phyloP scores from a whole-genome alignment of 2,329 filamentous ascomycete genomes.

The Fusarium lateritium region DNA sequence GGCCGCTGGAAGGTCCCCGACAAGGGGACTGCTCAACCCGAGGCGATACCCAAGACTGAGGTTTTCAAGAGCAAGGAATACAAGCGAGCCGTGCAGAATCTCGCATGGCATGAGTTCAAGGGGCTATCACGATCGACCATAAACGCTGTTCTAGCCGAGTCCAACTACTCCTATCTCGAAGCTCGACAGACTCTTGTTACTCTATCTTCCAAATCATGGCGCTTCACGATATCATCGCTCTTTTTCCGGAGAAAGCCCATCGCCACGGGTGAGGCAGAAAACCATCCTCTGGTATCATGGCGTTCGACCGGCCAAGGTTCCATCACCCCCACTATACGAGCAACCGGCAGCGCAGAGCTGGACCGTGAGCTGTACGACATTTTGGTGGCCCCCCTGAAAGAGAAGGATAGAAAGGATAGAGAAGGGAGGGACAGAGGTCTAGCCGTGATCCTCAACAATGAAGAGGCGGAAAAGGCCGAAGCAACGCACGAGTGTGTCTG shows the following conservation, averaged over 20 bases:
- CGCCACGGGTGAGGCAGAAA: slow-evolving; percentile 67
- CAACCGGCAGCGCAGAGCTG: slow-evolving; percentile 76
- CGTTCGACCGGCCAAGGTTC: slow-evolving; percentile 69
- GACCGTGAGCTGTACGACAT: slow-evolving; percentile 72
- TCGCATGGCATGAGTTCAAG: slow-evolving; percentile 82
- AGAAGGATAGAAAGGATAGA: slow-evolving; percentile 58
- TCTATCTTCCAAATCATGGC: slow-evolving; percentile 82
- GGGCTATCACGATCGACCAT: slow-evolving; percentile 81
- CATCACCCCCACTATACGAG: slow-evolving; percentile 72
- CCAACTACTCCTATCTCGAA: slow-evolving; percentile 83
- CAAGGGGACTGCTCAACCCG: slow-evolving; percentile 52
- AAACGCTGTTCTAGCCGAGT: slow-evolving; percentile 83
- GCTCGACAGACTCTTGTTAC: slow-evolving; percentile 78
- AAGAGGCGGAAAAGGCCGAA: slow-evolving; percentile 71
- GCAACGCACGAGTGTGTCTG: slow-evolving; percentile 81
- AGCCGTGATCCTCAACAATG: slow-evolving; percentile 68
- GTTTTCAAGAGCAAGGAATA: slow-evolving; percentile 78
- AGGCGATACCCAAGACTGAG: slow-evolving; percentile 70
- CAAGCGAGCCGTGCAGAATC: slow-evolving; percentile 75
- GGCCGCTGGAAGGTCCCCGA: slow-evolving; percentile 72
- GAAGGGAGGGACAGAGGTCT: slow-evolving; percentile 67
- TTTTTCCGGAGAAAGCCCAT: slow-evolving; percentile 75
- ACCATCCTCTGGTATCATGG: slow-evolving; percentile 75
- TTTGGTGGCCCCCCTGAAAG: slow-evolving; percentile 69
- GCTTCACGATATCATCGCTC: slow-evolving; percentile 79